Evolutionary conservation across 2,329 filamentous ascomycete genomes (phyloP).

Genomic region (Parastagonospora avenae): DNA sequence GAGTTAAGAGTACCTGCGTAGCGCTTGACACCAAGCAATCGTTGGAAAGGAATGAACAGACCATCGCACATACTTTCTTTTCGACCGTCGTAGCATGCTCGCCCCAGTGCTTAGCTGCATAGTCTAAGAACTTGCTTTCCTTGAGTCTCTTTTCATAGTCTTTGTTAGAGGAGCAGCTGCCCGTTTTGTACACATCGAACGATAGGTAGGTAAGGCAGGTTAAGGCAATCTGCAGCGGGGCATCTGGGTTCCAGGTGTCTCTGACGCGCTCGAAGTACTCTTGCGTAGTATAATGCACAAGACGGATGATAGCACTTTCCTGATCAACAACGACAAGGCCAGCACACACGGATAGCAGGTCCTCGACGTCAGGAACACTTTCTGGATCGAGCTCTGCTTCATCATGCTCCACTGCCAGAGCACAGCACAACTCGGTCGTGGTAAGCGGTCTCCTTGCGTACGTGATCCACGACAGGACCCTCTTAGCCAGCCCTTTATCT

Average conservation of each 20-base stretch:
- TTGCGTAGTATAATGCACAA: neutral
- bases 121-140: no score
- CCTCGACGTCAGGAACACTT: neutral
- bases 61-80: no score
- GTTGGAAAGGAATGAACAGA: no score
- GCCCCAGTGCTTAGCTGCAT: no score
- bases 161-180: no score
- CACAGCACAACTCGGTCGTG: neutral
- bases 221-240: no score
- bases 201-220: no score
- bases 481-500: neutral
- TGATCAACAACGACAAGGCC: neutral
- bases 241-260: neutral
- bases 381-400: neutral
- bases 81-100: no score
- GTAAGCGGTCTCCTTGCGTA: neutral
- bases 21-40: no score
- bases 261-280: neutral
- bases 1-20: no score
- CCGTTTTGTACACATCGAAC: no score
- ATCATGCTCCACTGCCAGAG: neutral
- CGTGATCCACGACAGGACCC: neutral
- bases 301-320: neutral
- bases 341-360: neutral
- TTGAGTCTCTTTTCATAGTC: no score